A percentile compares a stretch with the other conserved stretches of the same genome.
Conservation (phyloP, 768 basidiomycete species). For the Candolleomyces aberdarensis region DNA sequence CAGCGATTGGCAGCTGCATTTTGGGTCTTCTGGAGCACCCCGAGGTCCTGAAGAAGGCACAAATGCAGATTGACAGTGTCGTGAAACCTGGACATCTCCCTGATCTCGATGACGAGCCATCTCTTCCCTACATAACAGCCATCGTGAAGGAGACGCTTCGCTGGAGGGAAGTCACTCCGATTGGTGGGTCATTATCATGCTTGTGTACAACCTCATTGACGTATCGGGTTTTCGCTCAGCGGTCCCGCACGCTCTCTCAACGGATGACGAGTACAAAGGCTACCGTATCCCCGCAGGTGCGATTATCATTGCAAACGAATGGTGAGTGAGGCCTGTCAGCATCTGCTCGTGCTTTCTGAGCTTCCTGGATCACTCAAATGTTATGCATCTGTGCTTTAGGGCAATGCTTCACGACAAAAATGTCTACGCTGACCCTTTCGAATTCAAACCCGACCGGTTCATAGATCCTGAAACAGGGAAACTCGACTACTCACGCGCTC, state of each 20-base stretch:
- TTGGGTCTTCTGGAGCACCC: slow-evolving; percentile 11
- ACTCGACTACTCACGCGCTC: slow-evolving; percentile 18
- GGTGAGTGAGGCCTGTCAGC: slow-evolving; percentile 12
- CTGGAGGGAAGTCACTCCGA: slow-evolving; percentile 22
- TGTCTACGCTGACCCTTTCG: slow-evolving; percentile 36
- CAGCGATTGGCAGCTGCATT: slow-evolving; percentile 9
- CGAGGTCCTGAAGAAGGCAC: slow-evolving; percentile 25
- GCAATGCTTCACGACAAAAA: slow-evolving; percentile 37
- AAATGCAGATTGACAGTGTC: slow-evolving; percentile 31
- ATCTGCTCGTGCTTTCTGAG: no score
- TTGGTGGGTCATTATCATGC: slow-evolving; percentile 14
- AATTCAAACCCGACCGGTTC: slow-evolving; percentile 42
- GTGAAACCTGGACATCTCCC: slow-evolving; percentile 29
- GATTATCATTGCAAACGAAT: slow-evolving; percentile 28
- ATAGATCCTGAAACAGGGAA: slow-evolving; percentile 20
- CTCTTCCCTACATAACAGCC: slow-evolving; percentile 30
- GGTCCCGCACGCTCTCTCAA: slow-evolving; percentile 17
- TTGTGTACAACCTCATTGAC: no score
- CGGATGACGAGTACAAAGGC: slow-evolving; percentile 28
- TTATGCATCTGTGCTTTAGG: slow-evolving; percentile 21
- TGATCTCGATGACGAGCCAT: slow-evolving; percentile 22
- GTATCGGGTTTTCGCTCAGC: slow-evolving; percentile 5
- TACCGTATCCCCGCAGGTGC: slow-evolving; percentile 30
- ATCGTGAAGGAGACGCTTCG: slow-evolving; percentile 27
- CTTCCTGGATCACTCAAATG: no score